Conservation (phyloP, 169 alveolate species). For the Plasmodium yoelii region DNA sequence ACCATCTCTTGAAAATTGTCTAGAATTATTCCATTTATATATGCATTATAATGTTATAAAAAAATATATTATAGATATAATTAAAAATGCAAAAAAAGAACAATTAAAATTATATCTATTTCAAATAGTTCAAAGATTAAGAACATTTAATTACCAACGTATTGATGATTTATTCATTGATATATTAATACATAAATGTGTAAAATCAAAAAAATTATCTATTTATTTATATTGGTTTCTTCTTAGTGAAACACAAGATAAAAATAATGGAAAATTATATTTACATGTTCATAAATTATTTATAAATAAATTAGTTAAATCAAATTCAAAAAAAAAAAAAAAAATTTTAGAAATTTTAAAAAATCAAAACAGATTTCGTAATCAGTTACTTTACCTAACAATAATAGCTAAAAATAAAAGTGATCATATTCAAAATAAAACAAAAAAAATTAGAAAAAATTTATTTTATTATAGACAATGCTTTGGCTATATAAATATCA, state of each 20-base stretch:
- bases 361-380: conserved; percentile 71
- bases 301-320: conserved; percentile 46
- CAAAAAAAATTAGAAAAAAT: conserved; percentile 42
- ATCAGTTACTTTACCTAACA: conserved; percentile 56
- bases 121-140: conserved; percentile 50
- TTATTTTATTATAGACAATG: conserved; percentile 38
- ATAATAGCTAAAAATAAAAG: conserved; percentile 47
- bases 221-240: conserved; percentile 69
- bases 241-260: conserved; percentile 61
- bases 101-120: conserved; percentile 51
- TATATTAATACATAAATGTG: conserved; percentile 53
- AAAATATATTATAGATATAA: conserved; percentile 52
- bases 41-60: conserved; percentile 32
- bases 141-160: conserved; percentile 37
- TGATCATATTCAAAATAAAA: conserved; percentile 59
- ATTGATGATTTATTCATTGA: conserved; percentile 46
- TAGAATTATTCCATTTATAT: conserved; percentile 79
- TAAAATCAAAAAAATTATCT: conserved; percentile 43
- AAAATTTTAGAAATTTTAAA: conserved; percentile 37
- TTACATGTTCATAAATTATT: conserved; percentile 50
- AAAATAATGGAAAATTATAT: conserved; percentile 48
- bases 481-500: conserved; percentile 57
- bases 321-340: conserved; percentile 27
- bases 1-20: conserved; percentile 67
- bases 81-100: conserved; percentile 43